A percentile compares a stretch with the other conserved stretches of the same genome.
Evolutionary conservation across 192 early-diverging fungal genomes (phyloP).

Genomic region (Coemansia sp.): DNA sequence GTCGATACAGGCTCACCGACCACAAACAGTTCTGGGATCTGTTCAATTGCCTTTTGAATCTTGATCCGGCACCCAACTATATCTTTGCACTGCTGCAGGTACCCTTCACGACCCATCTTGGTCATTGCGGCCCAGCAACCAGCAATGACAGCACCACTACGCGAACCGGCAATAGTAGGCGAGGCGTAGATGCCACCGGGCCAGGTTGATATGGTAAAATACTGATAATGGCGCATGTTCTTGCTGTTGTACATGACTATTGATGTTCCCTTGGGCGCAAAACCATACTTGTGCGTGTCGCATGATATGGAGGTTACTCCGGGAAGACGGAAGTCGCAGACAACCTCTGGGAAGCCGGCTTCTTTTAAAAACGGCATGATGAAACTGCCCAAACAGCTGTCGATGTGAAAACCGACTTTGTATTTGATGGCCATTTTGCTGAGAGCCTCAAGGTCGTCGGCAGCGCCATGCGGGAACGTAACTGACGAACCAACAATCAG

Average conservation of each 20-base stretch:
- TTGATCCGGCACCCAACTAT: constrained; percentile 73
- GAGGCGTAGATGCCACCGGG: constrained; percentile 95
- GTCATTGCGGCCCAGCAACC: constrained; percentile 95
- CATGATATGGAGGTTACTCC: constrained; percentile 94
- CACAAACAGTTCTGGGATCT: constrained; percentile 68
- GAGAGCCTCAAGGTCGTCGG: constrained; percentile 84
- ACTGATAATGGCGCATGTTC: constrained; percentile 84
- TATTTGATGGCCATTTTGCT: constrained; percentile 73
- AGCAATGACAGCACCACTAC: constrained; percentile 87
- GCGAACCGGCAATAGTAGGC: constrained; percentile 87
- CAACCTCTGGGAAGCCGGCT: constrained; percentile 79
- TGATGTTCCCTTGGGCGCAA: constrained; percentile 96
- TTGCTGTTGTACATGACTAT: constrained; percentile 88
- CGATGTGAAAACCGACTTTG: constrained; percentile 89
- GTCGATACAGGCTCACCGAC: constrained; percentile 80
- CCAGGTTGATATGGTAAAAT: constrained; percentile 90
- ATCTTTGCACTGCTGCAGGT: constrained; percentile 73
- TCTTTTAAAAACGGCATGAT: constrained; percentile 91
- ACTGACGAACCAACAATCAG: constrained; percentile 89
- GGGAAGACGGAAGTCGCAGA: constrained; percentile 84
- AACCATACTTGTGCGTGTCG: constrained; percentile 99
- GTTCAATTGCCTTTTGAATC: constrained; percentile 61
- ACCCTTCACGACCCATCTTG: constrained; percentile 83
- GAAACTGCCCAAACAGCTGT: constrained; percentile 95
- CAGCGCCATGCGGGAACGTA: constrained; percentile 91